Percentiles rank a stretch among this genome's conserved stretches.
Evolutionary conservation across 2,329 filamentous ascomycete genomes (phyloP).

Genomic region (Furcasterigmium furcatum): DNA sequence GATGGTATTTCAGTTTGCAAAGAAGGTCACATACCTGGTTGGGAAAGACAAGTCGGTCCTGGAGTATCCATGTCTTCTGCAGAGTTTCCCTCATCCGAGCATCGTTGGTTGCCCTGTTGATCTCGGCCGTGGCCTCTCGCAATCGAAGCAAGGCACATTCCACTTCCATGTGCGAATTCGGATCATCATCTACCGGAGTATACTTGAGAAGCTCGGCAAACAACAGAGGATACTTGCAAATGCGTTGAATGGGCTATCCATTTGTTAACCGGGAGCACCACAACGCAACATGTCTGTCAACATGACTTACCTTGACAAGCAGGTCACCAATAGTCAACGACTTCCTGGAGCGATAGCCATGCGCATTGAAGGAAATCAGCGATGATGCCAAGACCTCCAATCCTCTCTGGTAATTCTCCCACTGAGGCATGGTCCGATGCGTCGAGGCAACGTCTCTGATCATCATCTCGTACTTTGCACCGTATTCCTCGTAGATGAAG

Average conservation of each 20-base stretch:
- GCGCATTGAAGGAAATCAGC: constrained; percentile 65
- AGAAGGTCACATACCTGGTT: constrained; percentile 55
- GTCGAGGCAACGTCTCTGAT: constrained; percentile 71
- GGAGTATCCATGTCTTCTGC: constrained; percentile 80
- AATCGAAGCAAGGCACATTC: constrained; percentile 69
- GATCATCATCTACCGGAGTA: constrained; percentile 83
- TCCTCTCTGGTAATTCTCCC: constrained; percentile 79
- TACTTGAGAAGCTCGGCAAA: constrained; percentile 80
- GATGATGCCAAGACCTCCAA: constrained; percentile 79
- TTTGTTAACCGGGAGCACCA: constrained; percentile 9
- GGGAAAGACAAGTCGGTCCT: constrained; percentile 75
- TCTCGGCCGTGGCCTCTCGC: constrained; percentile 70
- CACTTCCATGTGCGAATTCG: constrained; percentile 76
- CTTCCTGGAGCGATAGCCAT: constrained; percentile 63
- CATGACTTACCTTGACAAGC: constrained; percentile 80
- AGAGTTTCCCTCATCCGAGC: constrained; percentile 65
- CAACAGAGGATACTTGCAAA: constrained; percentile 87
- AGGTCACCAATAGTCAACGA: constrained; percentile 81
- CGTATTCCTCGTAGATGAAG: constrained; percentile 87
- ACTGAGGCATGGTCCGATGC: constrained; percentile 66
- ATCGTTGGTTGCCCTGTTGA: constrained; percentile 83
- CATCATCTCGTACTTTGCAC: constrained; percentile 84
- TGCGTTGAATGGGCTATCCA: constrained; percentile 78
- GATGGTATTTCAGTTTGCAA: not conserved
- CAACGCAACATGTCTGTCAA: no score